These are phyloP conservation scores for Heliamphora exappendiculata DNA, from an alignment of 148 eudicot species.

Conservation along the genomic window DNA sequence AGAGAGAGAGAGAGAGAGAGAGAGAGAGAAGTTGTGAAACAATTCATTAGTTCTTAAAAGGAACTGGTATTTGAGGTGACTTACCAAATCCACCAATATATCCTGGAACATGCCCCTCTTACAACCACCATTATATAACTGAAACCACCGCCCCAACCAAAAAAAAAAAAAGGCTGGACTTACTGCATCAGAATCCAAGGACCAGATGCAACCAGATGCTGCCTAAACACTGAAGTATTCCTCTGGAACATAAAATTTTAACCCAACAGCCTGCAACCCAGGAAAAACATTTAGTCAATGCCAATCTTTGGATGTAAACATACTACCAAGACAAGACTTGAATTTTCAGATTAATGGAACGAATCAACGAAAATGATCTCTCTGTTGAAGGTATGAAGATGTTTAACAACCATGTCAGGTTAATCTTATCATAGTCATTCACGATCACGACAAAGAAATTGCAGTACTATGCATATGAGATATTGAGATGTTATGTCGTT, in stretches of 20 bases:
- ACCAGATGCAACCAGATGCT: not conserved
- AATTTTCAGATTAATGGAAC: not conserved
- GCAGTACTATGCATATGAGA: not conserved
- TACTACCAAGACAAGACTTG: not conserved
- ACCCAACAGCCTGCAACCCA: conserved; percentile 57
- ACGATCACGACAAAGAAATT: not conserved
- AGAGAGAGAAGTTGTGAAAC: not conserved
- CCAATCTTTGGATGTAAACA: not conserved
- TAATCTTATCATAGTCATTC: not conserved
- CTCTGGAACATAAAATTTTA: conserved; percentile 71
- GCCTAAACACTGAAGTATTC: conserved; percentile 36
- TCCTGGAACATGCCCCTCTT: not conserved
- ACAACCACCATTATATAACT: not conserved
- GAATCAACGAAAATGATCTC: not conserved
- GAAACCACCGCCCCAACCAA: too few relatives aligned
- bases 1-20: too few relatives aligned
- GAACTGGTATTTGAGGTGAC: not conserved
- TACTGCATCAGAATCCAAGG: not conserved
- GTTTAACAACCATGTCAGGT: not conserved
- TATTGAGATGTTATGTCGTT: not conserved
- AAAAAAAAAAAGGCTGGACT: not conserved
- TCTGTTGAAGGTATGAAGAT: not conserved
- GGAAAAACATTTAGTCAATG: not conserved
- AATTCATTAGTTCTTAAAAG: not conserved
- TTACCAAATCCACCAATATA: not conserved